These are phyloP conservation scores for Phaffomyces opuntiae DNA, from an alignment of 805 yeast genomes.

Conservation along the genomic window DNA sequence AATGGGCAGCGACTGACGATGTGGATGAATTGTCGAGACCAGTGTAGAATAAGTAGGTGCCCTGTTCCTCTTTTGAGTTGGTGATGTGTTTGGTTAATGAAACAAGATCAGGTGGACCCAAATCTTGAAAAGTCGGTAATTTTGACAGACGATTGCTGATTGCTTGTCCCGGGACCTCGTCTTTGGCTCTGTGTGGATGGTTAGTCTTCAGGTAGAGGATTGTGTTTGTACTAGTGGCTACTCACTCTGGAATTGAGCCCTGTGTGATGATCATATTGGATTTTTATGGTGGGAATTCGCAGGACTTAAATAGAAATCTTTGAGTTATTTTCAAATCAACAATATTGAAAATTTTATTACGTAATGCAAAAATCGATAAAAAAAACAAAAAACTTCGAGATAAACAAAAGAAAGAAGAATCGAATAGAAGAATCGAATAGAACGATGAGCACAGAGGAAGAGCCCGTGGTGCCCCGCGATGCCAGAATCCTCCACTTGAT, in stretches of 20 bases:
- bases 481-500: conserved; percentile 85
- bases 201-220: background rate
- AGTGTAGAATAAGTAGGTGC: conserved; percentile 66
- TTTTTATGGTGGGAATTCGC: background rate
- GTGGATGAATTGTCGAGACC: conserved; percentile 74
- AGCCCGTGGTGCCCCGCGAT: conserved; percentile 59
- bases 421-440: too few species aligned
- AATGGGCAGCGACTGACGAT: conserved; percentile 70
- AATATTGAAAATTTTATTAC: background rate
- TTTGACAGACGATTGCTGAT: conserved; percentile 58
- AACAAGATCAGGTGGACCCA: conserved; percentile 74
- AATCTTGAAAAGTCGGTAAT: conserved; percentile 49
- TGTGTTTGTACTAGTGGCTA: conserved; percentile 4
- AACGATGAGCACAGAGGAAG: background rate
- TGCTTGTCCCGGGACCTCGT: conserved; percentile 51
- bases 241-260: conserved; percentile 59
- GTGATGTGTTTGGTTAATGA: conserved; percentile 48
- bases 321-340: too few species aligned
- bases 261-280: conserved; percentile 34
- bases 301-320: too few species aligned
- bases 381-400: too few species aligned
- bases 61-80: conserved; percentile 39
- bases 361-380: background rate
- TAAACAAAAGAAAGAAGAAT: too few species aligned
- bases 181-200: conserved; percentile 38